A percentile compares a stretch with the other conserved stretches of the same genome.
Conservation (phyloP, 306 rosid species). For the Luffa aegyptiaca region DNA sequence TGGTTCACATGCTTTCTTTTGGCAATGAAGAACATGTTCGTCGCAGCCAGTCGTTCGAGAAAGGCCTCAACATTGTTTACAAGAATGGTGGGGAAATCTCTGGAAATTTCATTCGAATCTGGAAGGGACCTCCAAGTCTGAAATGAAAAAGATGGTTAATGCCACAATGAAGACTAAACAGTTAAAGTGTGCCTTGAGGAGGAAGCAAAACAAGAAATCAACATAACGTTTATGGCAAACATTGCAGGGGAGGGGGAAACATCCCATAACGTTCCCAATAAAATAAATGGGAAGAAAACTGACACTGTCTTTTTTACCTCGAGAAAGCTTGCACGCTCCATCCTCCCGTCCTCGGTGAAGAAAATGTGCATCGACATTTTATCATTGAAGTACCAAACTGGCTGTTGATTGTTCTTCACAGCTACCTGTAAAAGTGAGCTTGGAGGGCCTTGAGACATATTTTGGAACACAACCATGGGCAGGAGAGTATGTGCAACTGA, state of each 20-base stretch:
- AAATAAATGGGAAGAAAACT: not conserved
- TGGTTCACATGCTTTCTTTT: conserved; percentile 85
- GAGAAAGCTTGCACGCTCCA: conserved; percentile 85
- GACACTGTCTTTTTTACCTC: conserved; percentile 44
- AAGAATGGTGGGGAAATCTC: conserved; percentile 60
- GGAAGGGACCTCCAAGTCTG: conserved; percentile 99
- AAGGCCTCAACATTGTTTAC: conserved; percentile 45
- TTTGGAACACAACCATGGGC: conserved; percentile 91
- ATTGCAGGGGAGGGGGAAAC: not conserved
- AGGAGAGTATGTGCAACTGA: conserved; percentile 52
- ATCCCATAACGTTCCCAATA: not conserved
- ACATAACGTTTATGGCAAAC: not conserved
- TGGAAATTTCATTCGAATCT: conserved; percentile 81
- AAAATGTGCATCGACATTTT: conserved; percentile 57
- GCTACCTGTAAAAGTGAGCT: conserved; percentile 87
- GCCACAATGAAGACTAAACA: not conserved
- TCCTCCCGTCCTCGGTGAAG: conserved; percentile 88
- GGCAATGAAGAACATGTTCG: conserved; percentile 86
- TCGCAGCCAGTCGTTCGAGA: conserved; percentile 55
- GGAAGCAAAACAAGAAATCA: not conserved
- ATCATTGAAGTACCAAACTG: conserved; percentile 90
- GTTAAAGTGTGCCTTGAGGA: not conserved
- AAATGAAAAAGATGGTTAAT: not conserved
- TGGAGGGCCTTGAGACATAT: conserved; percentile 94
- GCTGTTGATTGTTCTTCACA: conserved; percentile 83